Conservation (phyloP, 2,329 filamentous ascomycete genomes). For the Keithomyces neogunnii region DNA sequence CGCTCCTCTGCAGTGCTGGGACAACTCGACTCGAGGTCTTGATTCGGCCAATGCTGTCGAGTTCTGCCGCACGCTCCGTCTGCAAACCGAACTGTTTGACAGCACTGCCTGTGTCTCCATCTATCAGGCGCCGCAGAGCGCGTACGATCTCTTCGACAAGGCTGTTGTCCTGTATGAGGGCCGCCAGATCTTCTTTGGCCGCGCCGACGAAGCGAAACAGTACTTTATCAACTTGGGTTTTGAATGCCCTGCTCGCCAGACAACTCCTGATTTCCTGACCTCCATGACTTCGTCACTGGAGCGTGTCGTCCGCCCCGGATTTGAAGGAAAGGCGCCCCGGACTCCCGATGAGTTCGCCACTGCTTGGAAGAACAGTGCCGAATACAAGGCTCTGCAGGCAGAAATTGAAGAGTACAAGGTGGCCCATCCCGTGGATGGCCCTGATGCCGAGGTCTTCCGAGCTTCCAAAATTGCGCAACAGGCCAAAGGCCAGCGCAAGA, state of each 20-base stretch:
- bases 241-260: slow-evolving; percentile 56
- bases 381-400: slow-evolving; percentile 40
- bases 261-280: slow-evolving; percentile 64
- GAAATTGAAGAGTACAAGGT: slow-evolving; percentile 49
- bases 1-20: slow-evolving; percentile 56
- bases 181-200: slow-evolving; percentile 56
- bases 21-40: slow-evolving; percentile 66
- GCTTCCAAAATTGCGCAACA: slow-evolving; percentile 45
- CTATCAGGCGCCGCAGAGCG: slow-evolving; percentile 59
- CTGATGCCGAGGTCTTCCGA: slow-evolving; percentile 49
- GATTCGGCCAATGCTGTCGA: slow-evolving; percentile 70
- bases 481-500: slow-evolving; percentile 49
- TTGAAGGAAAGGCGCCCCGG: slow-evolving; percentile 45
- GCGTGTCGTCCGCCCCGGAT: slow-evolving; percentile 46
- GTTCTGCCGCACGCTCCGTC: slow-evolving; percentile 62
- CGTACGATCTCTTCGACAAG: slow-evolving; percentile 59
- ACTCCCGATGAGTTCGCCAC: slow-evolving; percentile 54
- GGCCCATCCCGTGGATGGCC: slow-evolving; percentile 43
- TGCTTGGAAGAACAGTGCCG: slow-evolving; percentile 46
- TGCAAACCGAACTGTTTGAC: slow-evolving; percentile 58
- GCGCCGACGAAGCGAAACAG: slow-evolving; percentile 47
- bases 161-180: slow-evolving; percentile 50
- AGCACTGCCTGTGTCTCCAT: slow-evolving; percentile 63
- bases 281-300: slow-evolving; percentile 56
- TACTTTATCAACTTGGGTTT: slow-evolving; percentile 64